Evolutionary conservation across 176 grass and related monocot species (phyloP).

Genomic region (Urochloa ruziziensis): DNA sequence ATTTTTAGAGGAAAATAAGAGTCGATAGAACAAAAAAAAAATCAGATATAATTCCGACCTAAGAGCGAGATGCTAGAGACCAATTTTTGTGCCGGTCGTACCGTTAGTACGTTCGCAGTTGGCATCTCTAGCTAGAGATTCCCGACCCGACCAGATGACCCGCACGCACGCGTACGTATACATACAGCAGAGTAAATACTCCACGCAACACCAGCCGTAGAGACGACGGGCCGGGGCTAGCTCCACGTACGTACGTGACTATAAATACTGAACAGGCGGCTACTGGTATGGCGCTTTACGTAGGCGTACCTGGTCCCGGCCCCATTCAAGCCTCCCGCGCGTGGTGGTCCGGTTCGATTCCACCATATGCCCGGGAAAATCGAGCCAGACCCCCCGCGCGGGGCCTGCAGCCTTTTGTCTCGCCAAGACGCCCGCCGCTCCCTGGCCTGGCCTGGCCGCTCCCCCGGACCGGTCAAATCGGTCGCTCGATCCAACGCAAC

Average conservation of each 20-base stretch:
- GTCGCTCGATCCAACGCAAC: neutral
- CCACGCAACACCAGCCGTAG: neutral
- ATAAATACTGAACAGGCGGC: neutral
- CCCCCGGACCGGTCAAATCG: slow-evolving; percentile 29
- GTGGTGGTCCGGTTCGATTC: neutral
- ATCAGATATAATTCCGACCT: no score
- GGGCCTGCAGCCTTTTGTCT: neutral
- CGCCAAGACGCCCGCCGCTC: neutral
- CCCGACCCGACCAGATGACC: neutral
- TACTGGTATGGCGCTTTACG: neutral
- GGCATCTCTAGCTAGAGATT: neutral
- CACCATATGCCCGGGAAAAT: slow-evolving; percentile 24
- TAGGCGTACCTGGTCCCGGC: neutral
- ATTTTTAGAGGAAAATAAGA: no score
- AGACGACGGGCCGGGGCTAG: neutral
- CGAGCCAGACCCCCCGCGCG: slow-evolving; percentile 4
- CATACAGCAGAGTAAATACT: no score
- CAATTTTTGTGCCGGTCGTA: neutral
- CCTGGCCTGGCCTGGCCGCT: neutral
- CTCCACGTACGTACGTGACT: neutral
- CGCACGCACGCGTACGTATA: neutral
- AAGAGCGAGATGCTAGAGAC: neutral
- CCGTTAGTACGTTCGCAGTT: neutral
- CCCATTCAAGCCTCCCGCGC: slow-evolving; percentile 9
- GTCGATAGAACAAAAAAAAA: no score